A percentile compares a stretch with the other conserved stretches of the same genome.
These are phyloP conservation scores for Diplodia mutila DNA, from an alignment of 2,329 filamentous ascomycete species.

Conservation along the genomic window DNA sequence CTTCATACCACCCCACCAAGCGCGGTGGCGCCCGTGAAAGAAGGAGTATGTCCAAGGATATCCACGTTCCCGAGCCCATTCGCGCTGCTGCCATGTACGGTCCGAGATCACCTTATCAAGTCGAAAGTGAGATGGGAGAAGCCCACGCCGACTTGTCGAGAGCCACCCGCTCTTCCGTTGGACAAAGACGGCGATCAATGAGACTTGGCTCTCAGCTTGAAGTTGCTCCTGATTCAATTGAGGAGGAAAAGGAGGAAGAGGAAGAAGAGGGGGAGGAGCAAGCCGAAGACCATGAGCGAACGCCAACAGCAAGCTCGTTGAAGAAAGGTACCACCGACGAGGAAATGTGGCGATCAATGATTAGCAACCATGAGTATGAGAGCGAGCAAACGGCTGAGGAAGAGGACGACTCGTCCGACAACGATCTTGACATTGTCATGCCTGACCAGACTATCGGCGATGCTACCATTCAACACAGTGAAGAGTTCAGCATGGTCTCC, in stretches of 20 bases:
- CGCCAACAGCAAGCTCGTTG: slow-evolving; percentile 1
- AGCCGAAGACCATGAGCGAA: not conserved
- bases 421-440: slow-evolving; percentile 21
- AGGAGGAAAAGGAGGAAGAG: not conserved
- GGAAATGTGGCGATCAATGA: slow-evolving; percentile 25
- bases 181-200: not conserved
- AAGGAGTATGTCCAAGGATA: not conserved
- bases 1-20: slow-evolving; percentile 4
- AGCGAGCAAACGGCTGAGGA: slow-evolving; percentile 8
- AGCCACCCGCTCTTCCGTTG: not conserved
- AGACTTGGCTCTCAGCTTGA: not conserved
- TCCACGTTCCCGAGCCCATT: slow-evolving; percentile 9
- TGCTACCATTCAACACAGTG: slow-evolving; percentile 51
- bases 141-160: not conserved
- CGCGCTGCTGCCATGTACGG: slow-evolving; percentile 19
- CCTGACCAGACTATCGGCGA: slow-evolving; percentile 40
- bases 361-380: slow-evolving; percentile 16
- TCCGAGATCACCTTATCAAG: not conserved
- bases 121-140: not conserved
- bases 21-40: not conserved
- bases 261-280: not conserved
- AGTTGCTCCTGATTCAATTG: not conserved
- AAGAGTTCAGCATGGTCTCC: slow-evolving; percentile 57
- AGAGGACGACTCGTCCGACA: slow-evolving; percentile 14
- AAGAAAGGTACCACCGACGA: not conserved